Evolutionary conservation across 2,329 filamentous ascomycete genomes (phyloP).

Genomic region (Aspergillus eucalypticola): DNA sequence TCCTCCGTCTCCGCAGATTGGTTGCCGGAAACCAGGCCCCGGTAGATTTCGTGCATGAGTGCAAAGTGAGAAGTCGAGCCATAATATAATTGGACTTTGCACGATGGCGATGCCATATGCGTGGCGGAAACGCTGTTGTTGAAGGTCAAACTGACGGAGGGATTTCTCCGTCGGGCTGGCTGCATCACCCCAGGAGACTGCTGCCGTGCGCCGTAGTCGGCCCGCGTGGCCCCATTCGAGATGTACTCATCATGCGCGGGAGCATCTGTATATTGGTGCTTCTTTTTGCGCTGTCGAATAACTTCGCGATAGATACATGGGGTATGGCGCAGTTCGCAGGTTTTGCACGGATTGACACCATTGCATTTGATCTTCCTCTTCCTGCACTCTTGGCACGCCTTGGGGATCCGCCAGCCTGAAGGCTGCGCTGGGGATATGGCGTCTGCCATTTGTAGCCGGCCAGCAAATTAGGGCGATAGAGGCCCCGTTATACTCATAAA

Average conservation of each 20-base stretch:
- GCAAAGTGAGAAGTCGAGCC: constrained; percentile 51
- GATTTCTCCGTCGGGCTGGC: constrained; percentile 18
- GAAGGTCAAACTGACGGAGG: constrained; percentile 29
- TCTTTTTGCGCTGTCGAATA: constrained; percentile 39
- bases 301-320: constrained; percentile 41
- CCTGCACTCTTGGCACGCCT: constrained; percentile 45
- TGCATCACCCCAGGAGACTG: constrained; percentile 20
- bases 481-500: neutral
- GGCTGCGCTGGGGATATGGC: constrained; percentile 16
- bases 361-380: constrained; percentile 46
- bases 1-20: constrained; percentile 16
- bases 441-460: constrained; percentile 27
- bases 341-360: constrained; percentile 43
- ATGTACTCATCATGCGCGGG: neutral
- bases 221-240: constrained; percentile 11
- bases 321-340: constrained; percentile 35
- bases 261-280: constrained; percentile 26
- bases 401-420: constrained; percentile 38
- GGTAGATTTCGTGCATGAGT: constrained; percentile 43
- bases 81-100: constrained; percentile 50
- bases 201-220: constrained; percentile 16
- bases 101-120: constrained; percentile 48
- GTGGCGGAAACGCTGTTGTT: constrained; percentile 51
- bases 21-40: constrained; percentile 31
- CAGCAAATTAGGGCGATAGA: neutral